Evolutionary conservation across 371 early-diverging fungal species (phyloP).

Genomic region (Basidiobolus meristosporus): DNA sequence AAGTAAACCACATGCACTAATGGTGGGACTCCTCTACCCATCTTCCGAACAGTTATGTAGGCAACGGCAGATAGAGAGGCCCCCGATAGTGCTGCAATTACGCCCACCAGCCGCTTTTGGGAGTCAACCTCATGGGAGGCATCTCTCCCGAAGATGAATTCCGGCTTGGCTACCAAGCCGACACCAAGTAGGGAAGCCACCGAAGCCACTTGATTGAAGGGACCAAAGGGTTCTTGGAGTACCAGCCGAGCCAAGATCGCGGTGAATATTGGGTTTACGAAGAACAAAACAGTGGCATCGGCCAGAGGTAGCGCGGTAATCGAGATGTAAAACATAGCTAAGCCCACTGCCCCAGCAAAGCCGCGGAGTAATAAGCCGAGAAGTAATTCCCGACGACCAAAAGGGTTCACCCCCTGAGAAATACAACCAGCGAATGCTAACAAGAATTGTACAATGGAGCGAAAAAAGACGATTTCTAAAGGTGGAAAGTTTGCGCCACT

Average conservation of each 20-base stretch:
- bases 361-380: slow-evolving; percentile 40
- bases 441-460: slow-evolving; percentile 36
- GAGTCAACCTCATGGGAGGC: no score
- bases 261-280: slow-evolving; percentile 56
- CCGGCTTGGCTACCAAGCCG: slow-evolving; percentile 38
- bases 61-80: slow-evolving; percentile 21
- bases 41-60: slow-evolving; percentile 47
- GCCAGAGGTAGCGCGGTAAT: slow-evolving; percentile 42
- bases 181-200: slow-evolving; percentile 40
- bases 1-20: slow-evolving; percentile 61
- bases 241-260: slow-evolving; percentile 36
- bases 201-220: slow-evolving; percentile 28
- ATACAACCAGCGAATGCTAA: slow-evolving; percentile 28
- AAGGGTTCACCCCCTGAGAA: slow-evolving; percentile 21
- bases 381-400: slow-evolving; percentile 25
- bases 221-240: slow-evolving; percentile 42
- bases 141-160: slow-evolving; percentile 20
- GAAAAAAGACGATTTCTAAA: slow-evolving; percentile 46
- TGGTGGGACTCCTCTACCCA: slow-evolving; percentile 37
- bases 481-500: slow-evolving; percentile 28
- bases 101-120: not conserved
- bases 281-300: slow-evolving; percentile 63
- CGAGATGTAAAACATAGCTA: slow-evolving; percentile 51
- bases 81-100: slow-evolving; percentile 1
- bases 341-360: slow-evolving; percentile 34